Evolutionary conservation across 441 rosid genomes (phyloP).

Genomic region (Adansonia madagascariensis): DNA sequence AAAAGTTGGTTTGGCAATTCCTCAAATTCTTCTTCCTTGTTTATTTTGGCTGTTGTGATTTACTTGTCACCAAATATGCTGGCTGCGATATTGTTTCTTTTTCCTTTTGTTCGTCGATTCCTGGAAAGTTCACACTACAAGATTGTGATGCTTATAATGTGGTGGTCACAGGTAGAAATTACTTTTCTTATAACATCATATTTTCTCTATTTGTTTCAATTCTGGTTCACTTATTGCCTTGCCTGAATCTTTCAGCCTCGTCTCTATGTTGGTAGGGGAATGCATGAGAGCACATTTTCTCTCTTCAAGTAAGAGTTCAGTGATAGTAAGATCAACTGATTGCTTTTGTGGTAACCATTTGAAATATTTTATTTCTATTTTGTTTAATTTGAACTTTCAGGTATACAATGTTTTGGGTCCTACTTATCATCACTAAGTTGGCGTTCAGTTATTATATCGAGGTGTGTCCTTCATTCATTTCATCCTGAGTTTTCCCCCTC

Average conservation of each 20-base stretch:
- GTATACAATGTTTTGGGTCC: slow-evolving; percentile 95
- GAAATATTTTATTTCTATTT: slow-evolving; percentile 25
- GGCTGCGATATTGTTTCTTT: slow-evolving; percentile 79
- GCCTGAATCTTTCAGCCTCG: slow-evolving; percentile 72
- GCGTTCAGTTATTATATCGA: slow-evolving; percentile 95
- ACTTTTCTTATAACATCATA: neutral
- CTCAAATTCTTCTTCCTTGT: slow-evolving; percentile 75
- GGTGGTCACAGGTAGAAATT: slow-evolving; percentile 98
- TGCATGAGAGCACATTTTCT: slow-evolving; percentile 93
- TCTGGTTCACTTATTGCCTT: slow-evolving; percentile 24
- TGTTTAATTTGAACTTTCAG: slow-evolving; percentile 48
- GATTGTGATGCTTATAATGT: slow-evolving; percentile 97
- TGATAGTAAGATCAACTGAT: neutral
- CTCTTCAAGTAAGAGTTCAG: slow-evolving; percentile 77
- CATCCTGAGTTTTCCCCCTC: neutral
- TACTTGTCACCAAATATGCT: slow-evolving; percentile 96
- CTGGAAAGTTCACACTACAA: slow-evolving; percentile 90
- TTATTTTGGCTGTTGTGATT: slow-evolving; percentile 78
- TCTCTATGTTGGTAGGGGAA: slow-evolving; percentile 98
- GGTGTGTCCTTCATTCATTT: slow-evolving; percentile 47
- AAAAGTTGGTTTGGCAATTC: slow-evolving; percentile 89
- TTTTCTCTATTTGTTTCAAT: slow-evolving; percentile 16
- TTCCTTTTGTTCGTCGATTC: slow-evolving; percentile 88
- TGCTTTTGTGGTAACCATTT: neutral
- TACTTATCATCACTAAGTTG: slow-evolving; percentile 83